Base-by-base conservation (phyloP, 2,329 filamentous ascomycete genomes). In the Dothistroma pini region DNA sequence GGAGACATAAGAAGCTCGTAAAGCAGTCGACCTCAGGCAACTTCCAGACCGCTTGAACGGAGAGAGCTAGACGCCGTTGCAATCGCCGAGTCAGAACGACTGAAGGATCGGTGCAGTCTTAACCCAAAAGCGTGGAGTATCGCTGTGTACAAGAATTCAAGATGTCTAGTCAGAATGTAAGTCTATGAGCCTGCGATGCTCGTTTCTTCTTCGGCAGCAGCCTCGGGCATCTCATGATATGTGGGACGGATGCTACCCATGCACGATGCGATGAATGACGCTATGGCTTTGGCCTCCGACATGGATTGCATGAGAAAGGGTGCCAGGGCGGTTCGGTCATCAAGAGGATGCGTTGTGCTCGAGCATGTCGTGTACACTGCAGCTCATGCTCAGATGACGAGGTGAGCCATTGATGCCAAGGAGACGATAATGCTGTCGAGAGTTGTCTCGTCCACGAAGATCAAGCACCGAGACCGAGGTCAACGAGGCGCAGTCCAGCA, bases 31-130 rank as follows among this genome's bases (percentile, higher is more conserved):
- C 38, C 4, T 7, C 38, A 19, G 25, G 6, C 38, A n/a, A 44
- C 16, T 3, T 44, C 7, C 16, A 12, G 16, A 44, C 38, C 38
- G 38, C 38, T 54, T 21, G 25, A 54, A 38, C 5, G 34, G 52
- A 12, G 32, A 12, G 32, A 31, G 14, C 52, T 54, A 54, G 52
- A 38, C 22, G 52, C 52, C 52, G 52, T 54, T 54, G 25, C 32
- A 38, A 54, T 54, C 52, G 52, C 19, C 16, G n/a, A 54, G 52
- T 38, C 52, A 54, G 32, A 22, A 34, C 8, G 38, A 4, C 31
- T 54, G 38, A 19, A 19, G n/a, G 25, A 9, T 22, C 16, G 14
- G 32, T 32, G 22, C 34, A 53, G n/a, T 44, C 41, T n/a, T 19
- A 32, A 2, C 34, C 50, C 32, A 31, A 34, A 21, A 34, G 50